A percentile compares a stretch with the other conserved stretches of the same genome.
Evolutionary conservation across 805 yeast genomes (phyloP).

Genomic region (Sugiyamaella smithiae): DNA sequence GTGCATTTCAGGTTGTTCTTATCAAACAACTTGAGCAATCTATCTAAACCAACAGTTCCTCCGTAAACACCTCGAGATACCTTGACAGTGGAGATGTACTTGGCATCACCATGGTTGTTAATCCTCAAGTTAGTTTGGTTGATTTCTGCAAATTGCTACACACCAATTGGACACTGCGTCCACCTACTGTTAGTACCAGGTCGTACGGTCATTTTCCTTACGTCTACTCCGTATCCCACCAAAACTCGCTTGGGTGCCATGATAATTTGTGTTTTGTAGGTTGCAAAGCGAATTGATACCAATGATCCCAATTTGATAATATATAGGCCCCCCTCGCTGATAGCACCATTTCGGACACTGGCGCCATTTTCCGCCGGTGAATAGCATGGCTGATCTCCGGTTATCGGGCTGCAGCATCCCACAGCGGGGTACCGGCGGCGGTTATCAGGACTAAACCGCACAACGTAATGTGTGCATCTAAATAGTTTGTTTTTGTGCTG

Average conservation of each 20-base stretch:
- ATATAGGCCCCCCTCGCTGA: too few species aligned
- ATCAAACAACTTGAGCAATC: slow-evolving; percentile 35
- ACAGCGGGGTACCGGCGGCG: too few species aligned
- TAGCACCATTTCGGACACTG: not conserved
- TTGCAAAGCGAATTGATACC: too few species aligned
- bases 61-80: slow-evolving; percentile 37
- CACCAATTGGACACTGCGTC: not conserved
- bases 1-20: slow-evolving; percentile 38
- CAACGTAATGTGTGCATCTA: too few species aligned
- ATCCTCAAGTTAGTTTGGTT: not conserved
- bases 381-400: not conserved
- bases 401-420: not conserved
- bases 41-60: slow-evolving; percentile 37
- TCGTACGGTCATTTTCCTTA: not conserved
- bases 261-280: too few species aligned
- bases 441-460: too few species aligned
- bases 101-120: not conserved
- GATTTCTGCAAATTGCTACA: not conserved
- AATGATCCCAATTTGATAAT: too few species aligned
- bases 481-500: too few species aligned
- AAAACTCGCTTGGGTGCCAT: slow-evolving; percentile 1
- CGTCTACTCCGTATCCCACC: not conserved
- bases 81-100: not conserved
- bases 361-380: not conserved
- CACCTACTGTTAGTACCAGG: not conserved